A percentile compares a stretch with the other conserved stretches of the same genome.
Conservation (phyloP, 2,329 filamentous ascomycete species). For the Spiromastix sp. region DNA sequence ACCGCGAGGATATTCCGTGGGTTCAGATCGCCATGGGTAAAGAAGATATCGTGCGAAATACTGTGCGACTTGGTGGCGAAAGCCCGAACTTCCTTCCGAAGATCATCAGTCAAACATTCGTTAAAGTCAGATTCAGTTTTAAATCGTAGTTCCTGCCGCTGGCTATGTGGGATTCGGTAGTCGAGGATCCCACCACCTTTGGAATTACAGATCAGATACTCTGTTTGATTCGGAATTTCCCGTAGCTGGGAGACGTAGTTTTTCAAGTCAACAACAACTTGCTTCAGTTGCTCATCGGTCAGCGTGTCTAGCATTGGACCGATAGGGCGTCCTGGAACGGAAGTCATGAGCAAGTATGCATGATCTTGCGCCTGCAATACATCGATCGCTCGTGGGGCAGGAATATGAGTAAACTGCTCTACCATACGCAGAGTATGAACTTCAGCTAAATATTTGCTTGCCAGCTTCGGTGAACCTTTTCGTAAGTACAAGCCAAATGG, state of each 20-base stretch:
- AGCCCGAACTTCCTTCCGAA: constrained; percentile 8
- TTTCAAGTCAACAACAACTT: constrained; percentile 9
- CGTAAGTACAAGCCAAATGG: constrained; percentile 12
- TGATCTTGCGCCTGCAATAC: constrained; percentile 4
- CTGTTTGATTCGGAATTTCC: constrained; percentile 6
- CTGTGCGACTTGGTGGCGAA: constrained; percentile 8
- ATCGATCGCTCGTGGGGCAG: constrained; percentile 9
- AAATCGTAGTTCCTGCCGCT: constrained; percentile 10
- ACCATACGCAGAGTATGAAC: constrained; percentile 8
- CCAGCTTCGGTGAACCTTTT: constrained; percentile 5
- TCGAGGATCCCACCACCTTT: constrained; percentile 9
- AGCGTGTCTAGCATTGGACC: constrained; percentile 7
- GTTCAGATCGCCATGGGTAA: constrained; percentile 20
- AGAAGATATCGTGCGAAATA: constrained; percentile 16
- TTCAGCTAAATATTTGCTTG: constrained; percentile 7
- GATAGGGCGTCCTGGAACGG: constrained; percentile 11
- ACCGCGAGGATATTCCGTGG: constrained; percentile 19
- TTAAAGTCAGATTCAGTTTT: constrained; percentile 10
- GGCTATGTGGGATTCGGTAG: constrained; percentile 10
- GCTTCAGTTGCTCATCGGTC: constrained; percentile 10
- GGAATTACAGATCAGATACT: constrained; percentile 12
- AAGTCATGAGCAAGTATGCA: constrained; percentile 12
- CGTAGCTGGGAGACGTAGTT: constrained; percentile 8
- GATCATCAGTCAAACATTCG: constrained; percentile 9
- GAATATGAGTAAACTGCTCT: constrained; percentile 7